Conservation (phyloP, 352 stramenopile species). For the Phytophthora tentaculata region DNA sequence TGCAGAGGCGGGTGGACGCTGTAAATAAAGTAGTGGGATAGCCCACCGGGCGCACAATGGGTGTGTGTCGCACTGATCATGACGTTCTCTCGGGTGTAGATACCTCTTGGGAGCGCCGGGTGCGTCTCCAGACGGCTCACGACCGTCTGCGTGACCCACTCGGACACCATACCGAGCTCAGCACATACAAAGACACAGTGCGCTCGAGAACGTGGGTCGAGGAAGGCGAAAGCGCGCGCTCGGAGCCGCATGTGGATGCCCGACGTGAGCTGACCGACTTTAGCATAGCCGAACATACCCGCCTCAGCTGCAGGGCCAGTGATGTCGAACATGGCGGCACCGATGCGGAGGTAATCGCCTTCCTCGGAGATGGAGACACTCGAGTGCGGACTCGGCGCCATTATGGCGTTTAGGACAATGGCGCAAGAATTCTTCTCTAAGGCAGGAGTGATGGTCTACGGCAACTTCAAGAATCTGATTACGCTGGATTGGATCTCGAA, state of each 20-base stretch:
- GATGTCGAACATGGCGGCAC: conserved; percentile 86
- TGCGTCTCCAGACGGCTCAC: conserved; percentile 63
- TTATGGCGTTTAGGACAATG: not conserved
- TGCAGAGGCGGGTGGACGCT: conserved; percentile 81
- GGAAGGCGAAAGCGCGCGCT: conserved; percentile 83
- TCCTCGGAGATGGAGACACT: conserved; percentile 21
- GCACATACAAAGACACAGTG: conserved; percentile 87
- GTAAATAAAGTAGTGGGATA: conserved; percentile 94
- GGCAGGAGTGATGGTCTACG: conserved; percentile 21
- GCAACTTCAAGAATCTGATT: conserved; percentile 35
- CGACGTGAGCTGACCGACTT: conserved; percentile 71
- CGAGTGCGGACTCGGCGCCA: conserved; percentile 15
- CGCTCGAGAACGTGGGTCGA: conserved; percentile 34
- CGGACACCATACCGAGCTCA: conserved; percentile 90
- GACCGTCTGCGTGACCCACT: conserved; percentile 89
- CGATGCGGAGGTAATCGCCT: conserved; percentile 49
- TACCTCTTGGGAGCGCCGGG: conserved; percentile 40
- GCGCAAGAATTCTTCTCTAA: conserved; percentile 8
- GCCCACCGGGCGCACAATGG: conserved; percentile 89
- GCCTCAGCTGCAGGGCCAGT: conserved; percentile 83
- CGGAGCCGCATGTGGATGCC: conserved; percentile 90
- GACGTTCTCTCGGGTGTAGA: conserved; percentile 80
- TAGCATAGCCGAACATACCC: conserved; percentile 91
- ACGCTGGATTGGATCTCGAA: not conserved
- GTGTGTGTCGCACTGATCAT: conserved; percentile 93